Percentiles rank a stretch among this genome's conserved stretches.
Evolutionary conservation across 345 rosid species (phyloP).

Genomic region (Raphanus raphanistrum): DNA sequence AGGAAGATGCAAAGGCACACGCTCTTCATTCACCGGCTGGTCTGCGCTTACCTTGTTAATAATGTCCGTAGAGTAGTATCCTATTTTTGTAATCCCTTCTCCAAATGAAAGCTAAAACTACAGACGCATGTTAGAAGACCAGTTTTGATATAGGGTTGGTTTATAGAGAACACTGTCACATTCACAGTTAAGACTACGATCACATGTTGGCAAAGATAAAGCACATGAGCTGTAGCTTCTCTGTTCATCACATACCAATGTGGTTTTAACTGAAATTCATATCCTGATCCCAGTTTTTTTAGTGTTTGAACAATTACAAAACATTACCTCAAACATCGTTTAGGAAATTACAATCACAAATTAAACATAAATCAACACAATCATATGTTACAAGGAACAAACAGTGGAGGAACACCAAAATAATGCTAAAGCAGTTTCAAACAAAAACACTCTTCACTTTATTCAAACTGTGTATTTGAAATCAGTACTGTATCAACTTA

Average conservation of each 20-base stretch:
- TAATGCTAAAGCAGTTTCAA: constrained; percentile 2
- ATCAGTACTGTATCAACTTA: neutral
- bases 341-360: too few species aligned
- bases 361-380: constrained; percentile 2
- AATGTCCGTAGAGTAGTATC: constrained; percentile 76
- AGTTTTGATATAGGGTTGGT: too few species aligned
- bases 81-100: constrained; percentile 14
- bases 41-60: constrained; percentile 73
- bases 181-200: too few species aligned
- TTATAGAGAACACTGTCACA: too few species aligned
- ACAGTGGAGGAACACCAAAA: neutral
- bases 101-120: too few species aligned
- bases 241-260: neutral
- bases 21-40: constrained; percentile 85
- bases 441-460: constrained; percentile 1
- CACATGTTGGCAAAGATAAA: too few species aligned
- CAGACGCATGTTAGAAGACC: too few species aligned
- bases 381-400: constrained; percentile 27
- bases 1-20: constrained; percentile 79
- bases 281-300: too few species aligned
- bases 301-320: neutral
- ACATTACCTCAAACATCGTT: neutral
- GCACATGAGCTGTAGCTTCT: too few species aligned
- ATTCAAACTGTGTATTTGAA: neutral
- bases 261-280: too few species aligned